Conservation (phyloP, 441 rosid genomes). For the Pelargonium hybrid region DNA sequence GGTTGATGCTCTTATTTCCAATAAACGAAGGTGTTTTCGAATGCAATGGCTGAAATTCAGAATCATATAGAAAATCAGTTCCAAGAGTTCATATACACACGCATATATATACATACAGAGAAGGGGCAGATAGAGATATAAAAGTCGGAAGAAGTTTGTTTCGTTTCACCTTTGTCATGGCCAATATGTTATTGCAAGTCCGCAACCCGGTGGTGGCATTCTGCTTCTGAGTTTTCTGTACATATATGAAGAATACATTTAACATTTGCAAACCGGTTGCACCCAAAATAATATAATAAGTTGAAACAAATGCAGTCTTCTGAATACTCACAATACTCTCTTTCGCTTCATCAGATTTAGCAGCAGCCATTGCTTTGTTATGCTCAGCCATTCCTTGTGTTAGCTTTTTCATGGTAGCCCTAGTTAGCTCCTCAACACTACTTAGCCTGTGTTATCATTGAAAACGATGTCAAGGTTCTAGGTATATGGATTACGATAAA, state of each 20-base stretch:
- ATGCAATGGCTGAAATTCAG: conserved; percentile 60
- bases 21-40: conserved; percentile 75
- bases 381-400: conserved; percentile 95
- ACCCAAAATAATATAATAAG: background rate
- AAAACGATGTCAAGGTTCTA: background rate
- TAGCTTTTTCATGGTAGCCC: conserved; percentile 82
- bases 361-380: conserved; percentile 85
- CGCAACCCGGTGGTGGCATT: conserved; percentile 77
- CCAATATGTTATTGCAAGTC: conserved; percentile 91
- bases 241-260: conserved; percentile 2
- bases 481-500: background rate
- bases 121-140: no score
- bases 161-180: conserved; percentile 77
- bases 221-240: conserved; percentile 80
- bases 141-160: background rate
- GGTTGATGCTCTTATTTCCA: conserved; percentile 71
- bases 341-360: conserved; percentile 87
- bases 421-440: conserved; percentile 74
- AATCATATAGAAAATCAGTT: conserved; percentile 2
- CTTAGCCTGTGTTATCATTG: conserved; percentile 43
- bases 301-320: background rate
- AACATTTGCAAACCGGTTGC: background rate
- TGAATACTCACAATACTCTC: conserved; percentile 51
- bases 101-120: no score
- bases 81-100: no score